Evolutionary conservation across 2,329 filamentous ascomycete species (phyloP).

Genomic region (Colletotrichum tabaci): DNA sequence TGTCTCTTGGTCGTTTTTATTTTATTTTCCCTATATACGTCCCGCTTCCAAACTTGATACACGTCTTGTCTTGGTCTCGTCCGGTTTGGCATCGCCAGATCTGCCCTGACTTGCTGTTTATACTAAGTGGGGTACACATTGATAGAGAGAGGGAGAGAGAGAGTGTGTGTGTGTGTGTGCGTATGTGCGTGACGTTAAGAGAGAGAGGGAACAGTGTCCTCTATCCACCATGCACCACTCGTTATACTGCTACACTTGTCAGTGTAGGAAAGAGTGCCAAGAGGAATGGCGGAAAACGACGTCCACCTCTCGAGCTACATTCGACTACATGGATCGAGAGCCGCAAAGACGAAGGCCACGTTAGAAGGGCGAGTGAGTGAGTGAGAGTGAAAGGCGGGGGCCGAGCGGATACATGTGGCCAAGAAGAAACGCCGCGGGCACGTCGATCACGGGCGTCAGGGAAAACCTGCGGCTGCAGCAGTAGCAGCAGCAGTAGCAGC

Average conservation of each 20-base stretch:
- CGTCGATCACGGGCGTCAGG: conserved; percentile 36
- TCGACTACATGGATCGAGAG: neutral
- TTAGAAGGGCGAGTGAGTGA: too few species aligned
- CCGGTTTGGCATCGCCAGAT: conserved; percentile 1
- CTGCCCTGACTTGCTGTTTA: neutral
- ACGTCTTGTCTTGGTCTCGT: conserved; percentile 39
- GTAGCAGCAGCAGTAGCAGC: neutral
- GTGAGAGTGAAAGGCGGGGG: too few species aligned
- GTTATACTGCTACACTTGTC: neutral
- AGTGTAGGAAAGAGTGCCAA: conserved; percentile 12
- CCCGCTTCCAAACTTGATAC: conserved; percentile 32
- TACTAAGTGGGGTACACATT: too few species aligned
- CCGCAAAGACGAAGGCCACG: too few species aligned
- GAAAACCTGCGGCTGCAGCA: conserved; percentile 15
- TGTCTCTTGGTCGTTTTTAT: neutral
- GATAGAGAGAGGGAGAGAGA: too few species aligned
- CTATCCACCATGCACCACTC: neutral
- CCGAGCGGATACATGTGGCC: neutral
- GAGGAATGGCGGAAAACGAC: neutral
- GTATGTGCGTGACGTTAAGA: neutral
- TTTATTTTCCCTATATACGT: too few species aligned
- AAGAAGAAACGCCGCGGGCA: conserved; percentile 30
- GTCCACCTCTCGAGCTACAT: neutral
- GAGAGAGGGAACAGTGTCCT: too few species aligned
- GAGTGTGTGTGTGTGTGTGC: neutral